Conservation (phyloP, 1,139 yeast genomes). For the Pichia kudriavzevii region DNA sequence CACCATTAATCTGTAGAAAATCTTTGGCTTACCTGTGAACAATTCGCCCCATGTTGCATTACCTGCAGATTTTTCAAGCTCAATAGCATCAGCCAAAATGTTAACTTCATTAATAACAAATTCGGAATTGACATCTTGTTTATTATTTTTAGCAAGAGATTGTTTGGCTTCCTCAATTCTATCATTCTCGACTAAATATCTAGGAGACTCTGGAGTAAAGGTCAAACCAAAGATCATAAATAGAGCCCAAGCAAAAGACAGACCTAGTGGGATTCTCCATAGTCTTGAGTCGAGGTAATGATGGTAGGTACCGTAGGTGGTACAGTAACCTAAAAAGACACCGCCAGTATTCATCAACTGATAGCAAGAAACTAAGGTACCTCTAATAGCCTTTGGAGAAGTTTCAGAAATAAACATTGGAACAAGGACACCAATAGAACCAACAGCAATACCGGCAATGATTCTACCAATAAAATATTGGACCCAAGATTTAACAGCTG, state of each 20-base stretch:
- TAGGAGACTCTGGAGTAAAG: constrained; percentile 74
- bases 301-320: constrained; percentile 51
- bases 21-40: constrained; percentile 58
- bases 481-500: constrained; percentile 44
- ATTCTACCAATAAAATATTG: constrained; percentile 58
- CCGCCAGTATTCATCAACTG: constrained; percentile 62
- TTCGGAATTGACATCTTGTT: constrained; percentile 53
- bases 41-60: constrained; percentile 61
- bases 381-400: constrained; percentile 63
- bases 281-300: constrained; percentile 42
- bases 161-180: constrained; percentile 51
- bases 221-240: constrained; percentile 46
- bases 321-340: constrained; percentile 57
- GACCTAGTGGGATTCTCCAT: constrained; percentile 61
- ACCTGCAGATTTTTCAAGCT: constrained; percentile 56
- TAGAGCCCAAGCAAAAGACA: constrained; percentile 44
- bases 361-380: constrained; percentile 57
- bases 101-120: constrained; percentile 52
- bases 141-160: constrained; percentile 57
- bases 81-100: constrained; percentile 55
- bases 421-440: constrained; percentile 53
- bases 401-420: constrained; percentile 65
- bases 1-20: constrained; percentile 54
- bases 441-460: constrained; percentile 60
- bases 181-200: constrained; percentile 53